Evolutionary conservation across 2,329 filamentous ascomycete genomes (phyloP), one percentile per base, ranked within the genome.

Genomic region (Clonostachys rosea): DNA sequence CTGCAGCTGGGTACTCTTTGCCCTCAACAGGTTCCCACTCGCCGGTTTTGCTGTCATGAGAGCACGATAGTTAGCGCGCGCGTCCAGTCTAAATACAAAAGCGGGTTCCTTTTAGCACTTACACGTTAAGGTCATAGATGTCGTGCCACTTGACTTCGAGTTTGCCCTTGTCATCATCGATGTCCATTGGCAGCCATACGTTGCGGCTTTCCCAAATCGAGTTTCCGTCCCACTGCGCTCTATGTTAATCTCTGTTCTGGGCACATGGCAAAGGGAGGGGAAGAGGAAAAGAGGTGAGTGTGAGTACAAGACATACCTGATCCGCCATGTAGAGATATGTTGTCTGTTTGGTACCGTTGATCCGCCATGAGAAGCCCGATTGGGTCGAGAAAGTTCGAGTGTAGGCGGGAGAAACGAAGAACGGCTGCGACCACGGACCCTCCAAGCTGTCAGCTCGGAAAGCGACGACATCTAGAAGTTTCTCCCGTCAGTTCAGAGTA

Each of bases 191-290:
- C 0, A 79, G 66, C 76, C 76, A 80, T 43, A 79, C 76, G 49
- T 79, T 78, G 5, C 76, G 66, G 39, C 70, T 74, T 48, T 79
- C 75, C 75, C 75, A 78, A 1, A 79, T 64, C 0, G 74, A 75
- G 44, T 74, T 72, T 0, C 68, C 63, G 50, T 78, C 75, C 75
- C 75, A 78, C 59, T 62, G 13, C 1, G 1, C 7, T 2, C 5
- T 16, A 30, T 17, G 18, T 40, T 30, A 30, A 30, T 16, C 35
- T 13, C 40, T 24, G 17, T 30, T 9, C 11, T 34, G 3, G 20
- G 13, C 18, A 14, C 11, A 45, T 24, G 12, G 6, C 14, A 33
- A 16, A 30, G 24, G 34, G 34, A 45, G 34, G 7, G n/a, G 14
- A 24, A 12, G 18, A n/a, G 11, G 16, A 7, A 37, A n/a, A 11